Evolutionary conservation across 331 rosid genomes (phyloP).

Genomic region (Malus hybrid): DNA sequence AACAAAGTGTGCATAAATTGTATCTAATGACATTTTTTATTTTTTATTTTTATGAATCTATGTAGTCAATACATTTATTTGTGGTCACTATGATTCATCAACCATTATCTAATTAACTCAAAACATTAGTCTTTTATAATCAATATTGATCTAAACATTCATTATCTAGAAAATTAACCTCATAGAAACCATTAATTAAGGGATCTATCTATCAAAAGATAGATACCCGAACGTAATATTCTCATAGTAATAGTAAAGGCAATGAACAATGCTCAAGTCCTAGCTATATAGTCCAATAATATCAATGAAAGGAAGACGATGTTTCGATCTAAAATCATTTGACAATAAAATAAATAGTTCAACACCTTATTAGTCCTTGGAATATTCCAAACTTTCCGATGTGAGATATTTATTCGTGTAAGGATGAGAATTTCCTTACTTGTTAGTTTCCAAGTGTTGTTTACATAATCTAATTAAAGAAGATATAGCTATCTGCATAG

Average conservation of each 20-base stretch:
- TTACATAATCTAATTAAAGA: background rate
- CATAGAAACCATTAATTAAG: background rate
- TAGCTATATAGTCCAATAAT: no score
- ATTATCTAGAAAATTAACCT: background rate
- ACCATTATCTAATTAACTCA: background rate
- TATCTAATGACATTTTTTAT: background rate
- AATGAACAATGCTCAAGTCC: background rate
- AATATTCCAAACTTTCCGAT: no score
- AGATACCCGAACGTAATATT: background rate
- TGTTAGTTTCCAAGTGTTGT: background rate
- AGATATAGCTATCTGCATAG: background rate
- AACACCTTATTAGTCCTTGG: background rate
- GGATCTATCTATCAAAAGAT: background rate
- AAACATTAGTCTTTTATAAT: background rate
- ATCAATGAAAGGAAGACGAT: background rate
- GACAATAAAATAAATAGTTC: background rate
- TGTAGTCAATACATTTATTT: background rate
- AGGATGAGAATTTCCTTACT: background rate
- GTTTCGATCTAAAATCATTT: no score
- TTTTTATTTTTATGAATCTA: background rate
- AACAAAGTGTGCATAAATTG: background rate
- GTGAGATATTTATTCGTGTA: background rate
- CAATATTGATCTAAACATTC: background rate
- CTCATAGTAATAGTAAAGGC: background rate
- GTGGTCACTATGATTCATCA: background rate